Percentiles rank a stretch among this genome's conserved stretches.
Conservation (phyloP, 768 basidiomycete species). For the Steccherinum ochraceum region DNA sequence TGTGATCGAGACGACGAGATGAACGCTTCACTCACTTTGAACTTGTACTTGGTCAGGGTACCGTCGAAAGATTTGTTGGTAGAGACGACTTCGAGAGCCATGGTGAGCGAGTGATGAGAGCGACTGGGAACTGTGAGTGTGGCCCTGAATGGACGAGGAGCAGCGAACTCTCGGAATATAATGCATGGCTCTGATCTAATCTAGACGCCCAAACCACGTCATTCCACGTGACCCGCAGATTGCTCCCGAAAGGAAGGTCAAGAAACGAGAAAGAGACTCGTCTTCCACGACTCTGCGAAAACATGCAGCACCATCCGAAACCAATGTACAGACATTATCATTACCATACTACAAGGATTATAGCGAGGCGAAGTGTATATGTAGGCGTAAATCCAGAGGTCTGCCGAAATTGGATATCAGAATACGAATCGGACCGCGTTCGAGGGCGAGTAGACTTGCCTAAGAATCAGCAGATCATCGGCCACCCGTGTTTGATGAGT, state of each 20-base stretch:
- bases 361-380: not conserved
- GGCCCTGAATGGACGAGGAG: not conserved
- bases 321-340: no score
- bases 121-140: not conserved
- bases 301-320: not conserved
- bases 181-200: not conserved
- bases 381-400: not conserved
- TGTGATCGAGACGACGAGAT: constrained; percentile 7
- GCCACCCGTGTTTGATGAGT: not conserved
- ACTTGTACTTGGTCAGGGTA: constrained; percentile 79
- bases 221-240: not conserved
- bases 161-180: not conserved
- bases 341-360: not conserved
- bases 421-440: not conserved
- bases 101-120: constrained; percentile 18
- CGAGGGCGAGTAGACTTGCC: not conserved
- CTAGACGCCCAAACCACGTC: not conserved
- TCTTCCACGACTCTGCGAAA: no score
- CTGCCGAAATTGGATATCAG: no score
- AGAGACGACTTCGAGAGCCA: constrained; percentile 60
- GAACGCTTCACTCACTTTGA: constrained; percentile 47
- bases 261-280: no score
- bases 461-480: not conserved
- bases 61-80: constrained; percentile 79
- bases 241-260: not conserved